Conservation (phyloP, 805 yeast genomes). For the Spathaspora arborariae region DNA sequence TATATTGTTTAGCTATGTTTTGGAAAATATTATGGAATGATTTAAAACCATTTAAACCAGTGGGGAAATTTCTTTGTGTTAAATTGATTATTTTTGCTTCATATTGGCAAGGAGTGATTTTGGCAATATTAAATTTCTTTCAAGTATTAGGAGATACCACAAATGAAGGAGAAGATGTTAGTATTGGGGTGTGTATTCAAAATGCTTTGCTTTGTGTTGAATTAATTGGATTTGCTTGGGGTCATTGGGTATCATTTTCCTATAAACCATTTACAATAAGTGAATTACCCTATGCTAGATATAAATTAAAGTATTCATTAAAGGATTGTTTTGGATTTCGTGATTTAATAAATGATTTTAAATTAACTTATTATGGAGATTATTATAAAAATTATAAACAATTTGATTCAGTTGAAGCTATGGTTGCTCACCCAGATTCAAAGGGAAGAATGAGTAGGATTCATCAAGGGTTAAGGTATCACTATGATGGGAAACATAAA, state of each 20-base stretch:
- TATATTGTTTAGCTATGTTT: conserved; percentile 82
- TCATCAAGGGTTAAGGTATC: conserved; percentile 79
- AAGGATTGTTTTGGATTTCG: conserved; percentile 71
- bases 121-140: conserved; percentile 50
- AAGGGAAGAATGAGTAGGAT: conserved; percentile 63
- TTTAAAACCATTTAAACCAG: conserved; percentile 74
- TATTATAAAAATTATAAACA: conserved; percentile 70
- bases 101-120: conserved; percentile 88
- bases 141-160: conserved; percentile 31
- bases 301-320: conserved; percentile 59
- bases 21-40: conserved; percentile 89
- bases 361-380: conserved; percentile 63
- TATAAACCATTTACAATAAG: conserved; percentile 65
- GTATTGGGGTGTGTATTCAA: conserved; percentile 60
- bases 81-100: conserved; percentile 93
- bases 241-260: conserved; percentile 87
- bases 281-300: conserved; percentile 62
- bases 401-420: conserved; percentile 76
- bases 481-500: conserved; percentile 70
- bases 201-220: conserved; percentile 80
- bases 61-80: conserved; percentile 90
- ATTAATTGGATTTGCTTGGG: conserved; percentile 76
- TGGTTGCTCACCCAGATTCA: conserved; percentile 66
- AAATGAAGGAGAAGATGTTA: conserved; percentile 22
- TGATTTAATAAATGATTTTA: conserved; percentile 81